Percentiles rank a stretch among this genome's conserved stretches.
Evolutionary conservation across 306 rosid species (phyloP).

Genomic region (Lathyrus aphaca): DNA sequence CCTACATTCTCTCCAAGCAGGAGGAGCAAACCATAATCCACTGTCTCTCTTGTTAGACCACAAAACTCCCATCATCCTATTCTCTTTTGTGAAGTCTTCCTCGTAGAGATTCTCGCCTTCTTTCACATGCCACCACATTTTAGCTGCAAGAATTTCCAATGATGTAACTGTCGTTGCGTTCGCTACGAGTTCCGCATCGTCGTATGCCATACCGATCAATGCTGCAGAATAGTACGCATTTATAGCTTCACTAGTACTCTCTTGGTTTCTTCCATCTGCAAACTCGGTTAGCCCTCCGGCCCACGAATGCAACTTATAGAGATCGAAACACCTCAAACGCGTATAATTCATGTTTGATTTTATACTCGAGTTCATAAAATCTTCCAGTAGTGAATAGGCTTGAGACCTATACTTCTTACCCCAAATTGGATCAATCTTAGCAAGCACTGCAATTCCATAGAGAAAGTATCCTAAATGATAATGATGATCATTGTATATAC

Average conservation of each 20-base stretch:
- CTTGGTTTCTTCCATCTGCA: constrained; percentile 83
- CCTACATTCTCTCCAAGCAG: constrained; percentile 76
- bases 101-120: constrained; percentile 57
- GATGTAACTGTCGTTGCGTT: constrained; percentile 66
- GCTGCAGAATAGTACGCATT: constrained; percentile 85
- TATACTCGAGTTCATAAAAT: constrained; percentile 63
- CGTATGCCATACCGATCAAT: constrained; percentile 75
- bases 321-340: constrained; percentile 75
- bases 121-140: constrained; percentile 85
- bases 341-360: constrained; percentile 53
- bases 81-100: constrained; percentile 60
- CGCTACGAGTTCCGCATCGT: constrained; percentile 61
- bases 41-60: constrained; percentile 90
- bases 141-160: constrained; percentile 69
- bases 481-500: constrained; percentile 84
- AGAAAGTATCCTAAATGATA: constrained; percentile 78
- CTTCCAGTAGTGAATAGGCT: constrained; percentile 70
- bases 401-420: constrained; percentile 68
- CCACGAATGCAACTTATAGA: constrained; percentile 81
- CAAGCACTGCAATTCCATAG: constrained; percentile 80
- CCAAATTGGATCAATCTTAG: constrained; percentile 77
- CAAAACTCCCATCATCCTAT: constrained; percentile 65
- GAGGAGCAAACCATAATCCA: constrained; percentile 89
- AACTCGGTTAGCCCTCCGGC: constrained; percentile 86
- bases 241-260: constrained; percentile 86